Evolutionary conservation across 2,329 filamentous ascomycete genomes (phyloP).

Genomic region (Botryotinia globosa): DNA sequence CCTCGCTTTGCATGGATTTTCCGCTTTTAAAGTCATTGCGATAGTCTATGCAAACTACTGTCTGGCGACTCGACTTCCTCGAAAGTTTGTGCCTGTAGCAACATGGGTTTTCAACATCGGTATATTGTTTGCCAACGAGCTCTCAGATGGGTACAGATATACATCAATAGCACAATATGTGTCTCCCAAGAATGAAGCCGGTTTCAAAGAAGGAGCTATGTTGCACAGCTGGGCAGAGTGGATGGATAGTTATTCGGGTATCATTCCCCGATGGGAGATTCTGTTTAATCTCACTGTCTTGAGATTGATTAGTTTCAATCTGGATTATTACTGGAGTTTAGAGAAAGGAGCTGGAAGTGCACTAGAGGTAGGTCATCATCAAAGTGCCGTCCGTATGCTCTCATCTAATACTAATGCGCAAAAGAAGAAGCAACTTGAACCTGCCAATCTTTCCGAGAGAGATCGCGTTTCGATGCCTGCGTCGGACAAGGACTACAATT

Average conservation of each 20-base stretch:
- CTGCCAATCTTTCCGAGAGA: conserved; percentile 78
- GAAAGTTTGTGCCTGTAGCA: conserved; percentile 64
- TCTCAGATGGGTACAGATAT: conserved; percentile 74
- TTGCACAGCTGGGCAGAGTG: conserved; percentile 56
- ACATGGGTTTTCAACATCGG: conserved; percentile 91
- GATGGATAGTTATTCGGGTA: conserved; percentile 75
- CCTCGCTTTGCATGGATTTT: conserved; percentile 77
- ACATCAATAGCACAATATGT: conserved; percentile 58
- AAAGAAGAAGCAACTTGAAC: conserved; percentile 98
- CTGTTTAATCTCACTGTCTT: conserved; percentile 95
- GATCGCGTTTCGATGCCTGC: conserved; percentile 81
- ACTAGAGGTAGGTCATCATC: conserved; percentile 67
- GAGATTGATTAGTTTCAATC: conserved; percentile 90
- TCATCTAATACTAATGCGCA: conserved; percentile 55
- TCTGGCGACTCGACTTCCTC: conserved; percentile 70
- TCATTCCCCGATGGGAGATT: conserved; percentile 94
- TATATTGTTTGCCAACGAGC: conserved; percentile 85
- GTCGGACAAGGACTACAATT: conserved; percentile 65
- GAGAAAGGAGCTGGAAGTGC: conserved; percentile 61
- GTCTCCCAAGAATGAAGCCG: conserved; percentile 31
- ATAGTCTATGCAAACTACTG: conserved; percentile 83
- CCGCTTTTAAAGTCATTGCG: conserved; percentile 72
- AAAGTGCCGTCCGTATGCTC: neutral
- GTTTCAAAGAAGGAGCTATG: conserved; percentile 11
- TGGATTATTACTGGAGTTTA: conserved; percentile 93